Evolutionary conservation across 2,329 filamentous ascomycete genomes (phyloP), one percentile per base, ranked within the genome.

Genomic region (Hypoxylon sp.): DNA sequence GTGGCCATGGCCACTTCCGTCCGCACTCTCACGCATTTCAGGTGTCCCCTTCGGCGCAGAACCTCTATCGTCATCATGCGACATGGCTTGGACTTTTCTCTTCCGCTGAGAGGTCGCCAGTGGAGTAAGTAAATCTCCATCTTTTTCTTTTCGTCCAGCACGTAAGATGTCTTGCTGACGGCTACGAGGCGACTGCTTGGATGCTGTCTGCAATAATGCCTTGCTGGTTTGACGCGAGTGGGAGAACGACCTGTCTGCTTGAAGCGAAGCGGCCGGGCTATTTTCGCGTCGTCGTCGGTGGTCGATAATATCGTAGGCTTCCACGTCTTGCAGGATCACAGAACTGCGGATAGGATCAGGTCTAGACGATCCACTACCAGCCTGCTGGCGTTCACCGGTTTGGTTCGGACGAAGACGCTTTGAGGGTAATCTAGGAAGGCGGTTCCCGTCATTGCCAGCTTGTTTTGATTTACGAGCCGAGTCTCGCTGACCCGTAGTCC

Each of bases 241-340:
- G 17, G 55, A 24, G 26, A n/a, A 18, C 3, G 42, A 10, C 9
- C 3, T 17, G 9, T 41, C 17, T 21, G 17, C 4, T 11, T 29
- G 43, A 4, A 40, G 17, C 23, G 48, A 33, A 5, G 33, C 7
- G 8, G 20, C 48, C 15, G 60, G 59, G 46, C 41, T 46, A 21
- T 45, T 48, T 33, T 48, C 51, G 48, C 54, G 46, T 21, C 56
- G 48, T 27, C 57, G 55, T 49, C 48, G 48, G 21, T 56, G 56
- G 21, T 66, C 55, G 24, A 64, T 62, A 50, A 60, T 56, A 54
- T 67, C 59, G 31, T 64, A 69, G 11, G 66, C 65, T 42, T 69
- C 58, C 1, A 70, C 48, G 43, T 69, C 55, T 43, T 66, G 64
- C 7, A 70, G 40, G 21, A 66, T 13, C 31, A 70, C 60, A 37